Conservation (phyloP, 352 stramenopile genomes). For the Globisporangium yorkense region DNA sequence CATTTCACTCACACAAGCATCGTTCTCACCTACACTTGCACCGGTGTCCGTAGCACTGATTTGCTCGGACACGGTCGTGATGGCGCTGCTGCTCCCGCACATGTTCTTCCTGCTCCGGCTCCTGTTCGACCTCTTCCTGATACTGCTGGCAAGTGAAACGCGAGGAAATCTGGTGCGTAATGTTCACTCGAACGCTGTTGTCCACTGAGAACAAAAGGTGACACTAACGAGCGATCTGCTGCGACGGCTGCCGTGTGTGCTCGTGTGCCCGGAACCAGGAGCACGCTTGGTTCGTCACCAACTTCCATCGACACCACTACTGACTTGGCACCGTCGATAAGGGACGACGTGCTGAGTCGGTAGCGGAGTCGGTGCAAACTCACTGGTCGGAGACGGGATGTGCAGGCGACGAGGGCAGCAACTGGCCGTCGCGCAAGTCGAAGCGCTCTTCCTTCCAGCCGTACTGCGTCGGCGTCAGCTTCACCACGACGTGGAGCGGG, state of each 20-base stretch:
- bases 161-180: slow-evolving; percentile 39
- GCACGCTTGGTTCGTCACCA: slow-evolving; percentile 56
- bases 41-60: slow-evolving; percentile 18
- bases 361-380: not conserved
- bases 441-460: slow-evolving; percentile 44
- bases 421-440: slow-evolving; percentile 18
- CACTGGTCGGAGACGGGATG: not conserved
- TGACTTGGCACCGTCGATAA: slow-evolving; percentile 1
- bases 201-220: not conserved
- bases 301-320: slow-evolving; percentile 50
- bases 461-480: slow-evolving; percentile 40
- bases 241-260: not conserved
- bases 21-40: not conserved
- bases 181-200: not conserved
- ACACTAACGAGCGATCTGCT: not conserved
- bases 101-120: slow-evolving; percentile 53
- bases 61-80: slow-evolving; percentile 27
- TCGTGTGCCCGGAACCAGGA: slow-evolving; percentile 17
- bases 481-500: slow-evolving; percentile 38
- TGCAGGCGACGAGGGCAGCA: not conserved
- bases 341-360: not conserved
- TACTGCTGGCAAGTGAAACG: slow-evolving; percentile 30
- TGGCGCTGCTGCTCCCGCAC: slow-evolving; percentile 46
- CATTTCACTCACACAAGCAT: not conserved
- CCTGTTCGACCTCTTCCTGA: slow-evolving; percentile 43